These are phyloP conservation scores for Termitomyces sp. DNA, from an alignment of 768 basidiomycete genomes.

Conservation along the genomic window DNA sequence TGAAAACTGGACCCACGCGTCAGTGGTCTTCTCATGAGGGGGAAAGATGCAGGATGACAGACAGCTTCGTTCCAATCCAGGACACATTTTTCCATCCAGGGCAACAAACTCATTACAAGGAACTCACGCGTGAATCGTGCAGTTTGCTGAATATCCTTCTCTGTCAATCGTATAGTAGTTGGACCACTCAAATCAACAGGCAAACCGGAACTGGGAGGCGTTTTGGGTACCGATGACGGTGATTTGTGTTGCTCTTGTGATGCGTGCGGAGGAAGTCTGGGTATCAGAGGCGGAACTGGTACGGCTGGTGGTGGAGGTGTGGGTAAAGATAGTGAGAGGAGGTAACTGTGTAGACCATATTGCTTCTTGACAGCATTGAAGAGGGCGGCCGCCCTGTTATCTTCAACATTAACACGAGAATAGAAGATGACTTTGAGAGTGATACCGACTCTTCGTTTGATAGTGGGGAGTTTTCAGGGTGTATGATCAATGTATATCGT, in stretches of 20 bases:
- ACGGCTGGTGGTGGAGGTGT: conserved; percentile 61
- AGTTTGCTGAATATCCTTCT: conserved; percentile 70
- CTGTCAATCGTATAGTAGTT: conserved; percentile 51
- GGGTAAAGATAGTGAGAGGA: conserved; percentile 61
- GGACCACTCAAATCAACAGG: conserved; percentile 22
- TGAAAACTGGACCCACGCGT: conserved; percentile 44
- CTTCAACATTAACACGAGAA: neutral
- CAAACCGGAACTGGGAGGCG: conserved; percentile 16
- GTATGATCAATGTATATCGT: conserved; percentile 73
- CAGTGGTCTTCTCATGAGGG: neutral
- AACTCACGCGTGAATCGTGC: conserved; percentile 84
- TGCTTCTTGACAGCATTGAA: conserved; percentile 88
- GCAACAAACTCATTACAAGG: conserved; percentile 81
- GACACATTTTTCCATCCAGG: conserved; percentile 96
- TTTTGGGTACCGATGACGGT: conserved; percentile 8
- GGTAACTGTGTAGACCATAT: conserved; percentile 71
- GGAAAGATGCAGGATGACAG: neutral
- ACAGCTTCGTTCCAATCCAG: conserved; percentile 92
- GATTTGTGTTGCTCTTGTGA: conserved; percentile 25
- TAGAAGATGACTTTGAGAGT: conserved; percentile 2
- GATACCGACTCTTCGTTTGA: conserved; percentile 73
- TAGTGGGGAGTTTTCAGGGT: conserved; percentile 62
- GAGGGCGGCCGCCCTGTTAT: conserved; percentile 61
- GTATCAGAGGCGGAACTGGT: conserved; percentile 59
- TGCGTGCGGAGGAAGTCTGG: conserved; percentile 56